Base-by-base conservation (phyloP, 192 early-diverging fungal species). In the Glomus cerebriforme region DNA sequence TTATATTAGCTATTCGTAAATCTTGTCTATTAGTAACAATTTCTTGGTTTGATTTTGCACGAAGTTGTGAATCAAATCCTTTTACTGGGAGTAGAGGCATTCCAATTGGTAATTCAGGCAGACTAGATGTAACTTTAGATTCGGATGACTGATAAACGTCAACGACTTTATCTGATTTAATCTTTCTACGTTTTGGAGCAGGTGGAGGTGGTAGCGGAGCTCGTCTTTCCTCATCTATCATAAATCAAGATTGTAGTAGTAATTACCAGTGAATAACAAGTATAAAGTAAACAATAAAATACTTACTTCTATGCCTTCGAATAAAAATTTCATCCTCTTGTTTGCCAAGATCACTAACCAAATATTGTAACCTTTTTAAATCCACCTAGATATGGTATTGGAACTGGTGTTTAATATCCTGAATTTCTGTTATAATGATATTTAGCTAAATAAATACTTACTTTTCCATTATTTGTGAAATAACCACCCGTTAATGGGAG, bases 281-380 rank as follows among this genome's bases (percentile, higher is more conserved):
- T 15, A 24, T 15, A 12, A 13, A 45, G 24, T 24, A 24, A 43
- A 24, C 19, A n/a, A n/a, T 43, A 26, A 26, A 54, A n/a, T 6
- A 78, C 63, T 54, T 78, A 78, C 76, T 22, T 63, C 15, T 17
- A 31, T 88, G 86, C 80, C 93, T 87, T 54, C 91, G 87, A 69
- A 84, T 83, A 80, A 98, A 97, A 9, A 92, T 90, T 58, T 91
- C 82, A 60, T 92, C 90, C 80, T 99, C 97, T 75, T 92, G 86
- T 71, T 91, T 91, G n/a, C 91, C 97, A 45, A 99, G 85, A 66
- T 93, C 88, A 19, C 90, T 87, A 80, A 98, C 86, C 22, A 99
- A 84, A n/a, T 91, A 81, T 83, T 98, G 93, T 0, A 92, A 88
- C 6, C 91, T 84, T 59, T 91, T 88, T 62, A 98, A 77, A 74